phyloP scores from a whole-genome alignment of 345 rosid genomes.

The Citrus maxima region DNA sequence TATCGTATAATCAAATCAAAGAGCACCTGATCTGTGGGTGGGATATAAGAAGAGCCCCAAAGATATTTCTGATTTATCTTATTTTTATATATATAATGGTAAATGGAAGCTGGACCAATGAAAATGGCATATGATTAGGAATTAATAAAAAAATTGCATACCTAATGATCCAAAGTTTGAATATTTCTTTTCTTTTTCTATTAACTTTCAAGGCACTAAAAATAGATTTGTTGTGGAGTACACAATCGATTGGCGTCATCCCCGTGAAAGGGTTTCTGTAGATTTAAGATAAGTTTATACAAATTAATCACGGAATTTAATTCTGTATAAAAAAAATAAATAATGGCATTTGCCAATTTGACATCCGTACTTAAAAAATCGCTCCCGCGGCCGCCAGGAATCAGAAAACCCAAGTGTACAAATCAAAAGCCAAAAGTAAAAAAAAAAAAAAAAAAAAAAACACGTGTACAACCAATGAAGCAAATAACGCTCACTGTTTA shows the following conservation, averaged over 20 bases:
- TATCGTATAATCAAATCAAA: background rate
- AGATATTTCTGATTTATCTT: no score
- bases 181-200: background rate
- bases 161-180: background rate
- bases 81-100: no score
- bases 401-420: background rate
- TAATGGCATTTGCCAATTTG: no score
- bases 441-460: background rate
- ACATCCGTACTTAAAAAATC: no score
- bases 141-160: background rate
- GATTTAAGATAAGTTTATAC: background rate
- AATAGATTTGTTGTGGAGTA: background rate
- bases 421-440: background rate
- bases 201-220: constrained; percentile 8
- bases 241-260: constrained; percentile 13
- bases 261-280: background rate
- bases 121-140: background rate
- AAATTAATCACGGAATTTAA: background rate
- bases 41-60: background rate
- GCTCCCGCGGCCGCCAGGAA: background rate
- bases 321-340: background rate
- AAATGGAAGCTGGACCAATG: background rate
- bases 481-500: background rate
- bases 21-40: background rate
- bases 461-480: background rate